Base-by-base conservation (phyloP, 2,329 filamentous ascomycete species). In the Balansia obtecta region DNA sequence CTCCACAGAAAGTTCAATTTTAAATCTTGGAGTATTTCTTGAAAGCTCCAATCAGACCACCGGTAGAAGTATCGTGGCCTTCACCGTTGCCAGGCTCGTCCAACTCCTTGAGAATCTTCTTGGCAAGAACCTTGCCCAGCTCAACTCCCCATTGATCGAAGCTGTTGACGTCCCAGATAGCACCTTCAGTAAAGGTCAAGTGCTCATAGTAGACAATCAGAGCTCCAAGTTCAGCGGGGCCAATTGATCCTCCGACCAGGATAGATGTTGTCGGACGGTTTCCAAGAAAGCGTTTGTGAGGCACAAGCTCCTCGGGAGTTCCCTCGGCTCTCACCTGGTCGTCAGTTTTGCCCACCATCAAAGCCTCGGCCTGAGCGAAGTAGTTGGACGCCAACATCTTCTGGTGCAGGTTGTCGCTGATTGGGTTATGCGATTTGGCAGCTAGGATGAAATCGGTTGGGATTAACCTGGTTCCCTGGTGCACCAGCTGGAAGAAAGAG, bases 111-210 rank as follows among this genome's bases (percentile, higher is more conserved):
- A 88, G 83, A 56, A 90, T 89, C 74, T 88, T 90, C 83, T 91
- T 97, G 54, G 93, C 93, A 58, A 98, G 75, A 40, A 85, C 83
- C 84, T 98, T 98, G 68, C 93, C 93, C 55, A 98, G 76, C 77
- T 98, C 93, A 43, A 98, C 93, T 72, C 93, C 93, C 93, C 93
- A 98, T 77, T 98, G 93, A 73, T 98, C 93, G 66, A 97, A 98
- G 64, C 85, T 89, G 81, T 98, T 98, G 77, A 98, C 95, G 74
- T 97, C 95, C 93, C 93, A 98, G 66, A 98, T 77, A 48, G 90
- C 91, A 62, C 93, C 93, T 74, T 98, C 93, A 38, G 88, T 94
- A 70, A 98, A 98, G 51, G 93, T 97, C 54, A 97, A 73, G 73
- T 98, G 93, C 78, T 98, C 93, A 71, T 98, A 98, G 79, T 97